phyloP scores from a whole-genome alignment of 202 grass and related monocot species.

The Panicum hallii region DNA sequence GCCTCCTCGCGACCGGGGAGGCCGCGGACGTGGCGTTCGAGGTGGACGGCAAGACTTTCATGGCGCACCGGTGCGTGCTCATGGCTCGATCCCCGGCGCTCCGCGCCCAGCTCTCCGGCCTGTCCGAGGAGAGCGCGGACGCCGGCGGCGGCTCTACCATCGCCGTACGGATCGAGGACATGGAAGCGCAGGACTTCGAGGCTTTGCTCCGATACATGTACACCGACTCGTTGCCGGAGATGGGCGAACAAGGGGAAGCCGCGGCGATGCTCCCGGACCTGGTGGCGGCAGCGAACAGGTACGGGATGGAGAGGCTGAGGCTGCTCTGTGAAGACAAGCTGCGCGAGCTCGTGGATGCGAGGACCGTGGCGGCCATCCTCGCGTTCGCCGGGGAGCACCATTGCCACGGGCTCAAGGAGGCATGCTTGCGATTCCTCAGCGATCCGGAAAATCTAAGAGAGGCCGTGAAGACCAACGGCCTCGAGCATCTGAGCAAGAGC shows the following conservation, averaged over 20 bases:
- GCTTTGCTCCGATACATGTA: conserved; percentile 17
- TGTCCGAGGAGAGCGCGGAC: not conserved
- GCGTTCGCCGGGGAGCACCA: conserved; percentile 8
- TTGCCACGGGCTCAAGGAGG: conserved; percentile 18
- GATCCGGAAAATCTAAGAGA: not conserved
- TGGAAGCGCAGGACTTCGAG: conserved; percentile 28
- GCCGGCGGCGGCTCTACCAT: not conserved
- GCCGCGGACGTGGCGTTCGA: conserved; percentile 23
- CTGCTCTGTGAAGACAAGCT: conserved; percentile 31
- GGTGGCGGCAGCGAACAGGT: not conserved
- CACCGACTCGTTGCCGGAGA: conserved; percentile 30
- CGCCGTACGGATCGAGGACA: not conserved
- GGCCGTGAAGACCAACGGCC: conserved; percentile 5
- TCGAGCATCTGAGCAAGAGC: conserved; percentile 24
- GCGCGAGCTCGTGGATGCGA: not conserved
- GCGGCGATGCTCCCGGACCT: conserved; percentile 32
- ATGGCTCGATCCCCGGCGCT: conserved; percentile 7
- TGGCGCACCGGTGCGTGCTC: conserved; percentile 23
- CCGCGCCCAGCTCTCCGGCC: not conserved
- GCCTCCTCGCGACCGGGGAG: not conserved
- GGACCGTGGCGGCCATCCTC: conserved; percentile 14
- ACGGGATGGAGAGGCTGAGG: conserved; percentile 32
- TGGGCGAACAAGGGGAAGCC: not conserved
- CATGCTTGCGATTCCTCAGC: not conserved
- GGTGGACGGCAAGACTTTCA: conserved; percentile 1